These are phyloP conservation scores for Biancaea sappan DNA, from an alignment of 306 rosid genomes.

Conservation along the genomic window DNA sequence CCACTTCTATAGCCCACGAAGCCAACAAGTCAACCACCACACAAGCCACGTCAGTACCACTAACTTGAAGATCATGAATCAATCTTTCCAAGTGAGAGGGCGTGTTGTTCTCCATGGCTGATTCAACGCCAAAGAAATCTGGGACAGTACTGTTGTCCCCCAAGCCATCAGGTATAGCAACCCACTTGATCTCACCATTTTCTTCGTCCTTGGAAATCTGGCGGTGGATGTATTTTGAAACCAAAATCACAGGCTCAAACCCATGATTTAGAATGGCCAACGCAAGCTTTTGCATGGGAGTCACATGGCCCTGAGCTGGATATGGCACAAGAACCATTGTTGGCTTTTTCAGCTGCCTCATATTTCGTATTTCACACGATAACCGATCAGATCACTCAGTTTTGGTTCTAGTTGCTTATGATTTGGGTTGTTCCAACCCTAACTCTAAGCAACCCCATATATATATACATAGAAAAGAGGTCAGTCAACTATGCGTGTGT, in stretches of 20 bases:
- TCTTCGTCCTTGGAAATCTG: conserved; percentile 26
- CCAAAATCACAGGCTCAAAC: conserved; percentile 48
- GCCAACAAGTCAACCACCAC: conserved; percentile 77
- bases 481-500: conserved; percentile 6
- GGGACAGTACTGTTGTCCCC: conserved; percentile 27
- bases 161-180: conserved; percentile 47
- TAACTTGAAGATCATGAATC: conserved; percentile 9
- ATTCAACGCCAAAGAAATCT: conserved; percentile 73
- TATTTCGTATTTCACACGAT: background rate
- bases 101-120: conserved; percentile 67
- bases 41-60: conserved; percentile 40
- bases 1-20: conserved; percentile 76
- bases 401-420: background rate
- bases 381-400: background rate
- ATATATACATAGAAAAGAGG: background rate
- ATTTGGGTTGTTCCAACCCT: background rate
- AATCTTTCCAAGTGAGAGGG: conserved; percentile 49
- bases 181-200: conserved; percentile 28
- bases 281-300: conserved; percentile 81
- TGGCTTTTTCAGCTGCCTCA: conserved; percentile 41
- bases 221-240: conserved; percentile 51
- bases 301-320: conserved; percentile 91
- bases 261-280: conserved; percentile 45
- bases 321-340: conserved; percentile 71
- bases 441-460: background rate